phyloP scores from a whole-genome alignment of 345 rosid species.

The Eucalyptus shirleyi region DNA sequence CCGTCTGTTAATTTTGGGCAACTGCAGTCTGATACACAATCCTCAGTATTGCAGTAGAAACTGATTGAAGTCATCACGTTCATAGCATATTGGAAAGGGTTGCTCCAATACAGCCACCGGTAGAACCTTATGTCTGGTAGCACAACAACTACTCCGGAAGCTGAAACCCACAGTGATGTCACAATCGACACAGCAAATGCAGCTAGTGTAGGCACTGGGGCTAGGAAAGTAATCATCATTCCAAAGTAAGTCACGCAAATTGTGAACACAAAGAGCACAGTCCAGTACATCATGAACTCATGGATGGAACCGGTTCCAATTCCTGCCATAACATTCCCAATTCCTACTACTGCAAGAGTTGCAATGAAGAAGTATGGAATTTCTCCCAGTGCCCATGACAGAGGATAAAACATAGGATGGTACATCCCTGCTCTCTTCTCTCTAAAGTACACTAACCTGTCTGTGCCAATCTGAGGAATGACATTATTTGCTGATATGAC shows the following conservation, averaged over 20 bases:
- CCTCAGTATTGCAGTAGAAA: conserved; percentile 2
- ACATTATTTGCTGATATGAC: conserved; percentile 16
- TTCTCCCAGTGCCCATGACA: conserved; percentile 21
- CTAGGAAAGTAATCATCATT: conserved; percentile 30
- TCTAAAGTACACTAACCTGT: conserved; percentile 12
- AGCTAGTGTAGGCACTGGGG: conserved; percentile 17
- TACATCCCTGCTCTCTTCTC: conserved; percentile 21
- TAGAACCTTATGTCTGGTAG: conserved; percentile 14
- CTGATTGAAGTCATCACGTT: conserved; percentile 1
- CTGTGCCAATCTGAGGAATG: conserved; percentile 22
- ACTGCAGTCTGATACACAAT: not conserved
- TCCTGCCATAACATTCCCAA: conserved; percentile 17
- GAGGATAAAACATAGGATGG: conserved; percentile 19
- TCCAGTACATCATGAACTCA: conserved; percentile 12
- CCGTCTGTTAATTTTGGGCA: conserved; percentile 15
- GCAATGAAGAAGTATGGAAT: conserved; percentile 15
- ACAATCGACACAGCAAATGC: conserved; percentile 20
- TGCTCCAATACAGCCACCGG: conserved; percentile 19
- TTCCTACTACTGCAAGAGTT: conserved; percentile 12
- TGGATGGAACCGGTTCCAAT: conserved; percentile 6
- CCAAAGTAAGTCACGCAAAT: conserved; percentile 12
- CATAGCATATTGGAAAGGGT: conserved; percentile 12
- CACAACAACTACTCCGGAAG: conserved; percentile 15
- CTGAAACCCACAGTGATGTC: conserved; percentile 15
- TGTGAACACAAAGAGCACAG: conserved; percentile 12